Percentiles rank a stretch among this genome's conserved stretches.
Conservation (phyloP, 805 yeast species). For the Wickerhamomyces bovis region DNA sequence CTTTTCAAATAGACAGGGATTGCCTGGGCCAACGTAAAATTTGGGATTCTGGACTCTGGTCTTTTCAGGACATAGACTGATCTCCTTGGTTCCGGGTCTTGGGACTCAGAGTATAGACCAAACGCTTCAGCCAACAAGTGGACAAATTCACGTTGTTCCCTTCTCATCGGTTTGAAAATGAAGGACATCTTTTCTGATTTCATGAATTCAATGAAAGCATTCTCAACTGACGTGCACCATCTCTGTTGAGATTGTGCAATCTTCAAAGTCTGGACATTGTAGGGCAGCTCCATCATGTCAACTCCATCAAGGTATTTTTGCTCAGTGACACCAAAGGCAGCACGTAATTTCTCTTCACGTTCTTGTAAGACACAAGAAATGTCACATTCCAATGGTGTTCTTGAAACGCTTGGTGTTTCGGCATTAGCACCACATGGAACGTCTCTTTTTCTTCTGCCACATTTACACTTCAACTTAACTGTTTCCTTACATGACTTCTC, state of each 20-base stretch:
- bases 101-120: slow-evolving; percentile 60
- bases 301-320: slow-evolving; percentile 6
- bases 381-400: slow-evolving; percentile 52
- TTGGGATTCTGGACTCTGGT: slow-evolving; percentile 32
- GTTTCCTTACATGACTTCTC: slow-evolving; percentile 42
- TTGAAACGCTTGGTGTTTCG: slow-evolving; percentile 25
- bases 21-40: slow-evolving; percentile 40
- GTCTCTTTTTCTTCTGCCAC: slow-evolving; percentile 48
- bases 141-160: slow-evolving; percentile 62
- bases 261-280: slow-evolving; percentile 18
- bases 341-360: slow-evolving; percentile 56
- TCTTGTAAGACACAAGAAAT: slow-evolving; percentile 57
- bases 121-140: slow-evolving; percentile 60
- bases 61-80: slow-evolving; percentile 54
- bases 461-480: slow-evolving; percentile 51
- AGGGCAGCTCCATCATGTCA: slow-evolving; percentile 11
- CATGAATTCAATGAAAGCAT: slow-evolving; percentile 43
- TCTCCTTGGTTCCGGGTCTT: slow-evolving; percentile 76
- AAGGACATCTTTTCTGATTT: slow-evolving; percentile 34
- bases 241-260: slow-evolving; percentile 36
- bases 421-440: slow-evolving; percentile 55
- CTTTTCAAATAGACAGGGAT: slow-evolving; percentile 24
- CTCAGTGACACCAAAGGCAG: slow-evolving; percentile 46
- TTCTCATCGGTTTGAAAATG: slow-evolving; percentile 70
- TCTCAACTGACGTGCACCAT: slow-evolving; percentile 69